Percentiles rank a stretch among this genome's conserved stretches.
These are phyloP conservation scores for Metschnikowia reukaufii DNA, from an alignment of 805 yeast genomes.

Conservation along the genomic window DNA sequence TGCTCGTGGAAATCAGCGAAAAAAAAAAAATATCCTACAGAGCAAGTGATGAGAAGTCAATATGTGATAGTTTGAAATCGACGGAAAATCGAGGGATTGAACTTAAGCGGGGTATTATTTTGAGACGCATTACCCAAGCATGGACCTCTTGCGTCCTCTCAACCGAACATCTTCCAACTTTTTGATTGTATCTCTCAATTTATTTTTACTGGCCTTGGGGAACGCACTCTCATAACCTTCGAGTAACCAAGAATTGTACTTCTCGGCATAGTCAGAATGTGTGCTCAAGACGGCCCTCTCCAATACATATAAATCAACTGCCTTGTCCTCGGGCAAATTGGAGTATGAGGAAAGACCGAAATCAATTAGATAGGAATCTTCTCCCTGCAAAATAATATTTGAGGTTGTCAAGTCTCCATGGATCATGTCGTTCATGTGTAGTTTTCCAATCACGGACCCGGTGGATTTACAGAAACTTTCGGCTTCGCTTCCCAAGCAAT, in stretches of 20 bases:
- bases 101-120: no score
- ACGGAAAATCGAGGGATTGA: no score
- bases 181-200: conserved; percentile 52
- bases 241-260: conserved; percentile 68
- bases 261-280: conserved; percentile 70
- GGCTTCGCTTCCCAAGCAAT: conserved; percentile 38
- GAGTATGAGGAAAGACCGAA: conserved; percentile 87
- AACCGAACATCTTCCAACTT: conserved; percentile 81
- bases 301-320: conserved; percentile 93
- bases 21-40: no score
- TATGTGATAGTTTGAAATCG: no score
- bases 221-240: conserved; percentile 56
- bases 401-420: conserved; percentile 96
- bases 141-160: conserved; percentile 93
- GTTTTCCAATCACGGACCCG: conserved; percentile 64
- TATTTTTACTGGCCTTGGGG: conserved; percentile 37
- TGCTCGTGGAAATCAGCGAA: no score
- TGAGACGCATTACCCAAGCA: conserved; percentile 67
- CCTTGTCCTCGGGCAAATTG: conserved; percentile 81
- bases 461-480: conserved; percentile 49
- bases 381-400: conserved; percentile 59
- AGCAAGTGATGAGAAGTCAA: no score
- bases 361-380: conserved; percentile 70
- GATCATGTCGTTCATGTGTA: conserved; percentile 75
- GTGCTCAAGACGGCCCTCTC: conserved; percentile 92